These are phyloP conservation scores for Trametes villosa DNA, from an alignment of 768 basidiomycete genomes.

Conservation along the genomic window DNA sequence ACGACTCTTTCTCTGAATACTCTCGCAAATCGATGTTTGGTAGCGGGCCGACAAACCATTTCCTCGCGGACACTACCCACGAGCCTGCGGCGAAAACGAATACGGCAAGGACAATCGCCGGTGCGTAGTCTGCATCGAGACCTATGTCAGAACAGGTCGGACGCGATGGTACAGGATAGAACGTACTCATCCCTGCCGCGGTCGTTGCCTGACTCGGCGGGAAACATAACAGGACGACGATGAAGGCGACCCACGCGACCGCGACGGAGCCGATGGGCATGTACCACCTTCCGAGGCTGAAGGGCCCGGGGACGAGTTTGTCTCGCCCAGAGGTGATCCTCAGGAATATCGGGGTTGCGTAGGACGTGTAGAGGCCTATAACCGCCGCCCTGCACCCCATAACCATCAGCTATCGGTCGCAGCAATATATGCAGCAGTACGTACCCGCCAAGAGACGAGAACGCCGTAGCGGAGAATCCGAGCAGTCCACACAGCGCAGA, in stretches of 20 bases:
- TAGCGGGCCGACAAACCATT: slow-evolving; percentile 76
- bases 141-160: not conserved
- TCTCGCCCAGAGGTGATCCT: slow-evolving; percentile 70
- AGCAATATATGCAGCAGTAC: slow-evolving; percentile 12
- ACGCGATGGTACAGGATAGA: too few relatives aligned
- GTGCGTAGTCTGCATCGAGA: slow-evolving; percentile 63
- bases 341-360: slow-evolving; percentile 69
- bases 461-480: slow-evolving; percentile 65
- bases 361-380: slow-evolving; percentile 70
- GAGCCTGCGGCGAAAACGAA: slow-evolving; percentile 67
- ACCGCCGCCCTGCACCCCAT: slow-evolving; percentile 57
- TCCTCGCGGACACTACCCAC: slow-evolving; percentile 66
- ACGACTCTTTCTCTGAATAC: not conserved
- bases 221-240: slow-evolving; percentile 62
- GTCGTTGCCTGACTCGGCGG: slow-evolving; percentile 47
- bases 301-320: slow-evolving; percentile 61
- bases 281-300: slow-evolving; percentile 63
- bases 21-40: slow-evolving; percentile 38
- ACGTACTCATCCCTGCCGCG: slow-evolving; percentile 59
- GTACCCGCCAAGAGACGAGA: slow-evolving; percentile 69
- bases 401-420: not conserved
- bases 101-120: slow-evolving; percentile 65
- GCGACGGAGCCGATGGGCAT: slow-evolving; percentile 62
- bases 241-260: slow-evolving; percentile 68
- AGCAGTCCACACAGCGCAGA: slow-evolving; percentile 64